Evolutionary conservation across 2,329 filamentous ascomycete species (phyloP).

Genomic region (Alternaria triticina): DNA sequence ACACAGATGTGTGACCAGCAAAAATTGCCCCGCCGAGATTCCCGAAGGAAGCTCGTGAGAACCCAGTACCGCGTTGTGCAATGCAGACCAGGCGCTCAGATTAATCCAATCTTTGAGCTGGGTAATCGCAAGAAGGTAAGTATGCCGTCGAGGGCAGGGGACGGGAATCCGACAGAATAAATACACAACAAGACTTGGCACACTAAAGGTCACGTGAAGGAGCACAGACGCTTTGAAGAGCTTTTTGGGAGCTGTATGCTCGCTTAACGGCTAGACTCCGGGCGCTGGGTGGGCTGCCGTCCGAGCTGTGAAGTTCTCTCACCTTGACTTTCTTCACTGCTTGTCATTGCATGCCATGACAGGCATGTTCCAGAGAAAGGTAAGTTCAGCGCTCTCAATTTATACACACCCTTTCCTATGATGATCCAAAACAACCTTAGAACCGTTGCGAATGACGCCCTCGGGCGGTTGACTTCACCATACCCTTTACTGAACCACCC

Average conservation of each 20-base stretch:
- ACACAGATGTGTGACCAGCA: constrained; percentile 24
- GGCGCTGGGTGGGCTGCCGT: not conserved
- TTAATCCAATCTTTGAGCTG: constrained; percentile 39
- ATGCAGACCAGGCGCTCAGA: constrained; percentile 43
- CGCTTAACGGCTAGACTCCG: not conserved
- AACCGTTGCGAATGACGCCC: constrained; percentile 74
- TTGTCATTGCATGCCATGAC: constrained; percentile 3
- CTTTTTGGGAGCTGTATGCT: not conserved
- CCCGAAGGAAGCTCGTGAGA: constrained; percentile 44
- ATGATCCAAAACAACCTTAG: constrained; percentile 52
- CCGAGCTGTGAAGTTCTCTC: constrained; percentile 6
- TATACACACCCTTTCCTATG: constrained; percentile 18
- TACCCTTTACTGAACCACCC: constrained; percentile 46
- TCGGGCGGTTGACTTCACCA: constrained; percentile 59
- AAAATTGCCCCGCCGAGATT: constrained; percentile 43
- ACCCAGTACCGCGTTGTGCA: constrained; percentile 46
- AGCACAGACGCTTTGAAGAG: not conserved
- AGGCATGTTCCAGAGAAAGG: constrained; percentile 8
- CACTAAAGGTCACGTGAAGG: not conserved
- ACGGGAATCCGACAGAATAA: not conserved
- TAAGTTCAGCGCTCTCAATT: not conserved
- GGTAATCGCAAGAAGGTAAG: constrained; percentile 44
- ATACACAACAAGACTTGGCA: not conserved
- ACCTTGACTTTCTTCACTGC: not conserved
- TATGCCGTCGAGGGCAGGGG: too few relatives aligned